Conservation (phyloP, 495 filamentous ascomycete species). For the Aspergillus saccharolyticus region DNA sequence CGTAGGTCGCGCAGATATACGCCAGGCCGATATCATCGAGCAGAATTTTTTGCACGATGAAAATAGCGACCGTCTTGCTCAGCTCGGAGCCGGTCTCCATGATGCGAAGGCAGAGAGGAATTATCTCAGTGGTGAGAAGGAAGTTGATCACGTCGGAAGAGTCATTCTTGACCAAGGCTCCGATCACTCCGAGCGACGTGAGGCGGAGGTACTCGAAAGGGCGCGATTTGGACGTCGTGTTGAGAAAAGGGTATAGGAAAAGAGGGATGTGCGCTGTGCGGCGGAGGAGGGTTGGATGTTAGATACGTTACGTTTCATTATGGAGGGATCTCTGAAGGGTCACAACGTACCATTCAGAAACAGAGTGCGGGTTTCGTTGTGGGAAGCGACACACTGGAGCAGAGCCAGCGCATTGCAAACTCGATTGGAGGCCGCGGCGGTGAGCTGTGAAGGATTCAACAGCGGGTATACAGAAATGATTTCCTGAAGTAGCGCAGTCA, state of each 20-base stretch:
- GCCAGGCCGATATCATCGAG: constrained; percentile 95
- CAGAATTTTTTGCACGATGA: constrained; percentile 99
- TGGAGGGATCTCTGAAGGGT: neutral
- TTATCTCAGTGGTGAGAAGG: constrained; percentile 96
- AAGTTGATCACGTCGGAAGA: constrained; percentile 99
- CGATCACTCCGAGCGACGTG: constrained; percentile 97
- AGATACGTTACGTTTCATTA: neutral
- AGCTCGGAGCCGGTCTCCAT: constrained; percentile 99
- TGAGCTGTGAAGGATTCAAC: constrained; percentile 93
- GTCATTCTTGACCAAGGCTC: constrained; percentile 97
- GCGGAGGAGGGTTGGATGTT: constrained; percentile 4
- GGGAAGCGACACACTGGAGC: constrained; percentile 94
- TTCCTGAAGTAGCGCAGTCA: constrained; percentile 95
- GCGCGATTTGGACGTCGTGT: constrained; percentile 96
- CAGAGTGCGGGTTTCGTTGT: constrained; percentile 89
- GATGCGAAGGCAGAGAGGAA: constrained; percentile 93
- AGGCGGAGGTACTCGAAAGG: constrained; percentile 98
- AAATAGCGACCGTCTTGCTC: constrained; percentile 98
- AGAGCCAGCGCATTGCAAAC: constrained; percentile 97
- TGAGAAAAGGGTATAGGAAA: constrained; percentile 97
- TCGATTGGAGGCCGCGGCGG: constrained; percentile 90
- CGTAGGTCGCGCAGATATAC: constrained; percentile 98
- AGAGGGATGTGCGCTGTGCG: constrained; percentile 89
- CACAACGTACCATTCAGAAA: constrained; percentile 84
- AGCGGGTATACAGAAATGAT: constrained; percentile 98